Evolutionary conservation across 805 yeast species (phyloP).

Genomic region (Hyphopichia homilentoma): DNA sequence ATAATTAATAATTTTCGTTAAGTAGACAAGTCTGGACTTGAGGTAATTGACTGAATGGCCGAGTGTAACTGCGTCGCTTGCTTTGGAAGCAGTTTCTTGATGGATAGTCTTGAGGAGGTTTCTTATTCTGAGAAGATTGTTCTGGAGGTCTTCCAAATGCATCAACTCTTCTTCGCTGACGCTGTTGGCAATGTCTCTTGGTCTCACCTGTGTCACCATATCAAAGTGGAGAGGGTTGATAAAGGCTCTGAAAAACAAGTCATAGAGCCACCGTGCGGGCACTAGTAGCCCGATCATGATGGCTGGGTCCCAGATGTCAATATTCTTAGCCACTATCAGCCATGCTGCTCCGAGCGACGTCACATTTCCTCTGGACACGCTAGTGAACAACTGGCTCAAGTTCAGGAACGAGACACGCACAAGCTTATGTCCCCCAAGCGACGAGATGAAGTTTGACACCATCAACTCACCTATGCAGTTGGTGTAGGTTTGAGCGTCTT

Average conservation of each 20-base stretch:
- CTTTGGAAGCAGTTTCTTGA: constrained; percentile 2
- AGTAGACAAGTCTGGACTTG: constrained; percentile 3
- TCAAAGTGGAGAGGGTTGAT: constrained; percentile 31
- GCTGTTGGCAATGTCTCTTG: constrained; percentile 32
- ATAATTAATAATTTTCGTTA: not conserved
- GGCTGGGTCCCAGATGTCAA: constrained; percentile 26
- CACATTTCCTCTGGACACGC: not conserved
- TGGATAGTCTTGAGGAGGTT: constrained; percentile 6
- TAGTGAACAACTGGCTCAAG: not conserved
- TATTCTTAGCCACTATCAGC: constrained; percentile 12
- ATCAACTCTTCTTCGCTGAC: constrained; percentile 17
- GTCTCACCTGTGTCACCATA: constrained; percentile 22
- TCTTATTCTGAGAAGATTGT: constrained; percentile 7
- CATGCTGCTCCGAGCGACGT: not conserved
- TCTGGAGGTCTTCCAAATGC: constrained; percentile 17
- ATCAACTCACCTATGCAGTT: constrained; percentile 31
- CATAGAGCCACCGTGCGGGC: constrained; percentile 37
- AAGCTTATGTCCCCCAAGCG: constrained; percentile 34
- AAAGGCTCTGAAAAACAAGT: constrained; percentile 26
- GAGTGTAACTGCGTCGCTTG: not conserved
- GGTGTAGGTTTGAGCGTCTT: constrained; percentile 6
- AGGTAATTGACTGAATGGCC: not conserved
- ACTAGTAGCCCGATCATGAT: constrained; percentile 31
- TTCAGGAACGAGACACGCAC: constrained; percentile 6
- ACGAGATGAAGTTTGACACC: constrained; percentile 33